Conservation (phyloP, 2,329 filamentous ascomycete genomes). For the Aspergillus carbonarius region DNA sequence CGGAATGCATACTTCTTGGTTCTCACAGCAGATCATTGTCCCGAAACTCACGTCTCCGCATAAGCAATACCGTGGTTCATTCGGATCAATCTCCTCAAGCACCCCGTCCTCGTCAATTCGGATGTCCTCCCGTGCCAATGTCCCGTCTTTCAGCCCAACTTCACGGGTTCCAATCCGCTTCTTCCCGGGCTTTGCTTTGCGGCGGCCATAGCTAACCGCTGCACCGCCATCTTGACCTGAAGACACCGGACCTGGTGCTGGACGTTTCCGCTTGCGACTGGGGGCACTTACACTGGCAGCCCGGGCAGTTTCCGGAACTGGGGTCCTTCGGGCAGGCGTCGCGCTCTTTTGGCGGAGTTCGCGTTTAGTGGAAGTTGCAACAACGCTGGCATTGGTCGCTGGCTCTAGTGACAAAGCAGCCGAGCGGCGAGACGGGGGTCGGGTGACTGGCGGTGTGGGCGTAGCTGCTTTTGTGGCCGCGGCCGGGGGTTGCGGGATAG, state of each 20-base stretch:
- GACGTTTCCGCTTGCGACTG: conserved; percentile 55
- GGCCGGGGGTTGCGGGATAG: conserved; percentile 13
- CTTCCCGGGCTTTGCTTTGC: conserved; percentile 55
- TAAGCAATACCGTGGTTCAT: conserved; percentile 64
- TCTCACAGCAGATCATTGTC: conserved; percentile 66
- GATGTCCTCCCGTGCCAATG: conserved; percentile 32
- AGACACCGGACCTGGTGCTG: conserved; percentile 60
- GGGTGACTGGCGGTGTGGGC: conserved; percentile 32
- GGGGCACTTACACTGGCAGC: conserved; percentile 33
- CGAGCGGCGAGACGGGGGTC: conserved; percentile 33
- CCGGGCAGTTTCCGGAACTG: conserved; percentile 44
- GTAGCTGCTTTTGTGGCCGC: conserved; percentile 7
- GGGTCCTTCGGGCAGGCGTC: conserved; percentile 41
- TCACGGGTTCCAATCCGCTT: conserved; percentile 42
- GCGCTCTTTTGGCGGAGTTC: conserved; percentile 45
- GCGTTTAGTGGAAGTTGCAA: conserved; percentile 17
- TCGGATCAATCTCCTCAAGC: conserved; percentile 56
- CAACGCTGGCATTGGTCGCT: conserved; percentile 14
- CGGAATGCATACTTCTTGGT: conserved; percentile 51
- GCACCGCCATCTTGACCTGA: conserved; percentile 59
- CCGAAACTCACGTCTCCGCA: conserved; percentile 65
- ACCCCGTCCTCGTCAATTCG: conserved; percentile 51
- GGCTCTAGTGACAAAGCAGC: conserved; percentile 31
- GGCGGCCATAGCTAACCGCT: conserved; percentile 61
- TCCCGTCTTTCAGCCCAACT: conserved; percentile 30